Conservation (phyloP, 2,329 filamentous ascomycete species). For the Pseudogymnoascus verrucosus region DNA sequence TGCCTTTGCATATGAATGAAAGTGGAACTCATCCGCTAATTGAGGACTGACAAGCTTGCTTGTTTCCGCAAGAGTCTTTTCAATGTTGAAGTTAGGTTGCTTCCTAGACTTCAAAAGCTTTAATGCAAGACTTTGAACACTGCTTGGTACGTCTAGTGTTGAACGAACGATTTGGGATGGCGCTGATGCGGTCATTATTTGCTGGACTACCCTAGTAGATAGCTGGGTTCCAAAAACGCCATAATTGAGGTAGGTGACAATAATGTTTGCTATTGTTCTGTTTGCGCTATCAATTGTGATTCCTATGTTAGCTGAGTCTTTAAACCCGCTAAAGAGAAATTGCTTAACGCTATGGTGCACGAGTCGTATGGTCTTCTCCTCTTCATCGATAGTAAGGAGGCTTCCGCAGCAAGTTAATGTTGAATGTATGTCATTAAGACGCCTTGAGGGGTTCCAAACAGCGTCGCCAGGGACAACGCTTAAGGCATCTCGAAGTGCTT, state of each 20-base stretch:
- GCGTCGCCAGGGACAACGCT: conserved; percentile 30
- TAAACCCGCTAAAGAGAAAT: conserved; percentile 23
- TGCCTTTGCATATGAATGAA: conserved; percentile 12
- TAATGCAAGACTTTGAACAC: conserved; percentile 15
- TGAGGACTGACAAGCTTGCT: conserved; percentile 9
- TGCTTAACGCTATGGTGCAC: conserved; percentile 32
- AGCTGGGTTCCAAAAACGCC: conserved; percentile 20
- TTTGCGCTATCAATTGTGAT: conserved; percentile 16
- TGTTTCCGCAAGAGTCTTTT: conserved; percentile 10
- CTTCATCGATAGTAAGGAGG: conserved; percentile 30
- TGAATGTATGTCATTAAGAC: conserved; percentile 23
- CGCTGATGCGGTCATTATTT: conserved; percentile 16
- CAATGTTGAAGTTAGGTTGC: conserved; percentile 10
- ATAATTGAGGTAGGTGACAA: conserved; percentile 27
- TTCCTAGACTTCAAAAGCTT: conserved; percentile 11
- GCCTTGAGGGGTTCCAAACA: conserved; percentile 19
- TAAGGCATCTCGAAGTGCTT: conserved; percentile 33
- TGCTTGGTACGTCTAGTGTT: conserved; percentile 14
- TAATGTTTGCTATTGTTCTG: conserved; percentile 20
- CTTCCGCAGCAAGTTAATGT: conserved; percentile 28
- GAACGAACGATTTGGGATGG: conserved; percentile 20
- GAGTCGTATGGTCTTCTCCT: conserved; percentile 25
- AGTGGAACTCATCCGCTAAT: conserved; percentile 9
- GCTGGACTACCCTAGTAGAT: conserved; percentile 16
- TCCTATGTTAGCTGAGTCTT: conserved; percentile 12